These are phyloP conservation scores for Alternaria sp. DNA, from an alignment of 2,329 filamentous ascomycete species.

Conservation along the genomic window DNA sequence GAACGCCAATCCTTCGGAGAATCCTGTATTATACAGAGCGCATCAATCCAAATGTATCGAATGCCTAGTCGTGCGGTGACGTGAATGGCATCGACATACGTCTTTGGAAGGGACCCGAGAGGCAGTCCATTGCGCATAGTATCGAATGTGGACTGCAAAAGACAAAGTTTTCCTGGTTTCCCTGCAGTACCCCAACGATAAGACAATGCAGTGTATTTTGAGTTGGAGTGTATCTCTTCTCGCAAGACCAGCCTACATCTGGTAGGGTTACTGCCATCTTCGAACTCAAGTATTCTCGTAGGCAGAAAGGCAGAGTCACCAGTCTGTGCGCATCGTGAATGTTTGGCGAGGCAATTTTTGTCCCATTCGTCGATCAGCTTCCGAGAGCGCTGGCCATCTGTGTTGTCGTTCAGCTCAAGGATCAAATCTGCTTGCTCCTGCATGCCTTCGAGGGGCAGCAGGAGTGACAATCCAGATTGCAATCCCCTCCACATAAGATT, in stretches of 20 bases:
- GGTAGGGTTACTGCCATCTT: not conserved
- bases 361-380: not conserved
- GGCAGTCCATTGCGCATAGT: not conserved
- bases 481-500: no score
- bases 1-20: not conserved
- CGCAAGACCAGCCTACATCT: not conserved
- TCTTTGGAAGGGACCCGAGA: not conserved
- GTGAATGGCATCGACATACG: not conserved
- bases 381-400: not conserved
- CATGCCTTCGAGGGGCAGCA: no score
- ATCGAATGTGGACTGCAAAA: not conserved
- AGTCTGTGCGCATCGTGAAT: fast-evolving
- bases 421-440: no score
- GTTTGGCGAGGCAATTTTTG: not conserved
- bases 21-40: not conserved
- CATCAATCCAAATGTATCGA: not conserved
- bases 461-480: no score
- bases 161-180: not conserved
- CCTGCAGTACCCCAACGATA: not conserved
- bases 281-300: not conserved
- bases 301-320: not conserved
- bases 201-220: not conserved
- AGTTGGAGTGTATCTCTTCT: not conserved
- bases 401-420: not conserved
- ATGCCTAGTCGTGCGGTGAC: not conserved